These are phyloP conservation scores for Neonectria ditissima DNA, from an alignment of 2,329 filamentous ascomycete genomes.

Conservation along the genomic window DNA sequence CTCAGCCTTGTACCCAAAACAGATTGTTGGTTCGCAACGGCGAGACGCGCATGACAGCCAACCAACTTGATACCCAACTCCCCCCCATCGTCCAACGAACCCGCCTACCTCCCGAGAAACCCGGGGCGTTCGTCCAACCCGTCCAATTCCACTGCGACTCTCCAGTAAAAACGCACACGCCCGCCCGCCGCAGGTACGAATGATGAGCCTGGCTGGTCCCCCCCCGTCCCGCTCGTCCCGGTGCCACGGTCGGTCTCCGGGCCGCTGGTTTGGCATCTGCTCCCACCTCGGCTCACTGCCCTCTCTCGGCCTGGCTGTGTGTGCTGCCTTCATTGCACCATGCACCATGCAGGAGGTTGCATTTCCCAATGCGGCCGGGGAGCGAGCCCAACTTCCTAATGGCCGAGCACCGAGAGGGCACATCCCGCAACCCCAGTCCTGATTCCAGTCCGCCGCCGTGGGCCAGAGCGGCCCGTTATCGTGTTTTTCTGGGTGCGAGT, in stretches of 20 bases:
- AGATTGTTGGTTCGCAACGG: not conserved
- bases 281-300: conserved; percentile 29
- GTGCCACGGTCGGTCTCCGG: conserved; percentile 38
- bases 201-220: conserved; percentile 17
- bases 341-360: conserved; percentile 44
- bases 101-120: too few relatives aligned
- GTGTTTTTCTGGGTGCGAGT: not conserved
- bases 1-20: not conserved
- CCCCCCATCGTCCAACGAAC: not conserved
- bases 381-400: not conserved
- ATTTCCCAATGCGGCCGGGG: conserved; percentile 22
- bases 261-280: conserved; percentile 37
- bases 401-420: not conserved
- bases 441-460: not conserved
- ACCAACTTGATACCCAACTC: not conserved
- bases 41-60: not conserved
- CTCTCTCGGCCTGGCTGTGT: conserved; percentile 23
- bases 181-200: conserved; percentile 17
- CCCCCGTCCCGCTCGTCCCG: conserved; percentile 32
- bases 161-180: conserved; percentile 1
- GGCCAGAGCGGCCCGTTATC: conserved; percentile 7
- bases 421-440: not conserved
- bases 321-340: too few relatives aligned
- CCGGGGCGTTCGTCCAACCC: not conserved
- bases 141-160: not conserved